phyloP scores from a whole-genome alignment of 345 rosid genomes.

The Gossypium longicalyx region DNA sequence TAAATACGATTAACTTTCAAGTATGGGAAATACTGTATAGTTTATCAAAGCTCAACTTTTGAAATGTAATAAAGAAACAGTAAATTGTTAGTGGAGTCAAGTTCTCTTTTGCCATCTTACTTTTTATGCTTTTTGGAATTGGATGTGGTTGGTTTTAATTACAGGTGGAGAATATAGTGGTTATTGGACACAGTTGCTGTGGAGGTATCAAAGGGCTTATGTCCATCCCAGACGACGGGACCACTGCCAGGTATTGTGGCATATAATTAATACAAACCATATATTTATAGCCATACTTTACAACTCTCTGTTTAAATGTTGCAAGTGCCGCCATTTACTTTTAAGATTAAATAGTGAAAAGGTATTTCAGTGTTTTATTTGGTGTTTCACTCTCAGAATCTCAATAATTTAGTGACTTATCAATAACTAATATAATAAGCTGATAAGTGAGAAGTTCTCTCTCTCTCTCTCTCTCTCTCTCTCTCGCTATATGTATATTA shows the following conservation, averaged over 20 bases:
- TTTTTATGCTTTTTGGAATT: not conserved
- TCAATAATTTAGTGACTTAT: not conserved
- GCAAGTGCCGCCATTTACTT: not conserved
- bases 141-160: not conserved
- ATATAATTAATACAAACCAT: not conserved
- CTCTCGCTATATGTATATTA: no score
- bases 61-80: no score
- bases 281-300: not conserved
- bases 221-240: slow-evolving; percentile 61
- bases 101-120: not conserved
- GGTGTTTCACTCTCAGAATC: no score
- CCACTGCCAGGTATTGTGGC: slow-evolving; percentile 41
- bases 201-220: slow-evolving; percentile 98
- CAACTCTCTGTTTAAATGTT: not conserved
- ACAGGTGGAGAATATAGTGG: slow-evolving; percentile 83
- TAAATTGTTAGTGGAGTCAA: not conserved
- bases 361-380: no score
- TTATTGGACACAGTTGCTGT: slow-evolving; percentile 93
- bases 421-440: not conserved
- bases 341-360: not conserved
- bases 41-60: no score
- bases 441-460: not conserved
- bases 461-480: no score
- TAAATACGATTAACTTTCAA: no score
- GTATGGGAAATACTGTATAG: no score